phyloP scores from a whole-genome alignment of 2,329 filamentous ascomycete genomes.

The Fusarium pilosicola region DNA sequence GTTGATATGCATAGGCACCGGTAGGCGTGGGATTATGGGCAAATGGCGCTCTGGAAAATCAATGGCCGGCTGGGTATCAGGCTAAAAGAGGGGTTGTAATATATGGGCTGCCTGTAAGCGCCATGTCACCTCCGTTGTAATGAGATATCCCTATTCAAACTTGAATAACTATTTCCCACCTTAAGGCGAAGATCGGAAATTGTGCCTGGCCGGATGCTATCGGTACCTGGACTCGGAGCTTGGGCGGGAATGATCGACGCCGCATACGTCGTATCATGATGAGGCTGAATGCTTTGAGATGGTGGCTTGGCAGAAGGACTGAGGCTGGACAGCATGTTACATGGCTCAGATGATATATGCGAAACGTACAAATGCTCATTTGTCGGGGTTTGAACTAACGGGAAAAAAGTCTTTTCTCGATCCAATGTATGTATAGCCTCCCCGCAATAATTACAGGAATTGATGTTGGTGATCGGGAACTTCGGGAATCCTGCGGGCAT shows the following conservation, averaged over 20 bases:
- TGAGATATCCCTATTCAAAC: conserved; percentile 30
- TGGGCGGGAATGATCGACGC: conserved; percentile 20
- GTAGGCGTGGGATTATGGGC: conserved; percentile 29
- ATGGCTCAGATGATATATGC: conserved; percentile 7
- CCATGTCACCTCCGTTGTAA: conserved; percentile 26
- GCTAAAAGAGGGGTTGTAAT: conserved; percentile 7
- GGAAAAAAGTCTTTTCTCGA: neutral
- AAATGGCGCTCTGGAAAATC: conserved; percentile 35
- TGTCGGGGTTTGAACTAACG: neutral
- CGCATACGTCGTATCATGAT: conserved; percentile 16
- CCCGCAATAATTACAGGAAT: too few species aligned
- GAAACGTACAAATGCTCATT: neutral
- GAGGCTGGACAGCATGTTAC: neutral
- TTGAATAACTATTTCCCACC: conserved; percentile 9
- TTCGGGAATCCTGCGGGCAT: conserved; percentile 19
- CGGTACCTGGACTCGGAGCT: neutral
- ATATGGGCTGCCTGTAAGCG: conserved; percentile 26
- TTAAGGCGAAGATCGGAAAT: neutral
- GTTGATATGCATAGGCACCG: conserved; percentile 27
- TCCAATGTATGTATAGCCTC: neutral
- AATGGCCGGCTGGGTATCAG: conserved; percentile 22
- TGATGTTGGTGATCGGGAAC: conserved; percentile 25
- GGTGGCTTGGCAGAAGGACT: conserved; percentile 20
- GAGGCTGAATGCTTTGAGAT: conserved; percentile 17
- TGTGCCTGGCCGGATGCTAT: neutral